Conservation (phyloP, 495 filamentous ascomycete species). For the Neurospora sp. region DNA sequence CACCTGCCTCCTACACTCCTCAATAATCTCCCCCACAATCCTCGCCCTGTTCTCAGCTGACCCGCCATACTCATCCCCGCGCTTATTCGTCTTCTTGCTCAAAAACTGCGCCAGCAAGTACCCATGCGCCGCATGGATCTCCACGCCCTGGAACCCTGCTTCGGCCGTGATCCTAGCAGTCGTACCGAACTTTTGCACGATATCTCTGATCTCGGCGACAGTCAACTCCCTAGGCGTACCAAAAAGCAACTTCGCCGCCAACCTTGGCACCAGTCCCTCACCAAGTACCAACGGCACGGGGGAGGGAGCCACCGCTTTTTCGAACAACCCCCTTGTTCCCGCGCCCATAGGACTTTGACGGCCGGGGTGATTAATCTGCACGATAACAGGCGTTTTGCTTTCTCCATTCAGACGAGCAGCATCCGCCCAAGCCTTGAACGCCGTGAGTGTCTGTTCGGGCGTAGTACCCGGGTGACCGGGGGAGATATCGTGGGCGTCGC, state of each 20-base stretch:
- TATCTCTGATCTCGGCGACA: slow-evolving; percentile 42
- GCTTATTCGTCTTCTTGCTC: slow-evolving; percentile 47
- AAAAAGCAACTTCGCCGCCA: slow-evolving; percentile 47
- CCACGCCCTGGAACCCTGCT: slow-evolving; percentile 69
- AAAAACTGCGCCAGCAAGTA: slow-evolving; percentile 66
- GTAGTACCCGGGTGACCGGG: slow-evolving; percentile 16
- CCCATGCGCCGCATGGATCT: slow-evolving; percentile 65
- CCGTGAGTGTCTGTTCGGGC: slow-evolving; percentile 12
- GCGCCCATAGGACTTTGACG: slow-evolving; percentile 40
- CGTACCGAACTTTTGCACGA: slow-evolving; percentile 42
- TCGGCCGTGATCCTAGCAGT: slow-evolving; percentile 49
- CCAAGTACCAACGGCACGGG: slow-evolving; percentile 30
- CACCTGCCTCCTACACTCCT: slow-evolving; percentile 35
- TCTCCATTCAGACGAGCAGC: slow-evolving; percentile 23
- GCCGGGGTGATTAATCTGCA: slow-evolving; percentile 50
- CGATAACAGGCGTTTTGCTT: slow-evolving; percentile 34
- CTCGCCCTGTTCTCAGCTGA: slow-evolving; percentile 53
- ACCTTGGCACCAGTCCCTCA: slow-evolving; percentile 32
- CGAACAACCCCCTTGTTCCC: slow-evolving; percentile 36
- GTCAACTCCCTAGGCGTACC: slow-evolving; percentile 45
- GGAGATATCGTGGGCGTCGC: slow-evolving; percentile 30
- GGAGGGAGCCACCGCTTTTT: slow-evolving; percentile 39
- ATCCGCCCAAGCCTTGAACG: slow-evolving; percentile 39
- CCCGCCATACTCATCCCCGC: slow-evolving; percentile 58
- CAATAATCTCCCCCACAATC: slow-evolving; percentile 50